Base-by-base conservation (phyloP, 23 red algal genomes). In the Chondrus crispus region DNA sequence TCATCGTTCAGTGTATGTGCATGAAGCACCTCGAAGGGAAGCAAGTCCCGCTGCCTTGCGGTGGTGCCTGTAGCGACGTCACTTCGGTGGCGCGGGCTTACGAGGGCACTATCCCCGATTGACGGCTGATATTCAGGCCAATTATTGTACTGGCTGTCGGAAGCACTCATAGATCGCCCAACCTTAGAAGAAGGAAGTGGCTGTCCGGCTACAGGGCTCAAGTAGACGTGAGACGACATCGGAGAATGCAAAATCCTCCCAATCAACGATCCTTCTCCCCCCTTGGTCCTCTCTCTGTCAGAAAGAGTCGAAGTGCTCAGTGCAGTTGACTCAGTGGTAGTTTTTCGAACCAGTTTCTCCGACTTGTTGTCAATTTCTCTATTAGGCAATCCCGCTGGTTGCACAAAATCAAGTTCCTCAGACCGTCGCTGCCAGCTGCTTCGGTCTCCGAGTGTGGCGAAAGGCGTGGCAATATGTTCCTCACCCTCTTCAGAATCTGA, bases 101-200 rank as follows among this genome's bases (percentile, higher is more conserved):
- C 13, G 32, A 69, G 69, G 13, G 70, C 47, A 46, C 47, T 50
- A 13, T 90, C 72, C 28, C 36, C 87, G 43, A 62, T 46, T 32
- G 46, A 90, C 3, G 87, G 87, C 22, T 44, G 69, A 60, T 75
- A 75, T 33, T 90, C 87, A 2, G 87, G 24, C 87, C 87, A 90
- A 49, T 90, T 62, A 30, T 55, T 49, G 38, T 47, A 48, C 4
- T 46, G 87, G 46, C 49, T 80, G 45, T 79, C 87, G 14, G 87
- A 69, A 1, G 87, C 36, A 69, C 87, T 90, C 40, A 63, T 46
- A 24, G 87, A 90, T 8, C 87, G 69, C 43, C 87, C 87, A 43
- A 81, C 51, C 42, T 37, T 79, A 35, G 69, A 69, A 19, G 52
- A 40, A 26, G 68, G 69, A 44, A 87, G 53, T 36, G 50, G 84